Evolutionary conservation across 2,329 filamentous ascomycete species (phyloP), one percentile per base, ranked within the genome.

Genomic region (Catunica adiposa): DNA sequence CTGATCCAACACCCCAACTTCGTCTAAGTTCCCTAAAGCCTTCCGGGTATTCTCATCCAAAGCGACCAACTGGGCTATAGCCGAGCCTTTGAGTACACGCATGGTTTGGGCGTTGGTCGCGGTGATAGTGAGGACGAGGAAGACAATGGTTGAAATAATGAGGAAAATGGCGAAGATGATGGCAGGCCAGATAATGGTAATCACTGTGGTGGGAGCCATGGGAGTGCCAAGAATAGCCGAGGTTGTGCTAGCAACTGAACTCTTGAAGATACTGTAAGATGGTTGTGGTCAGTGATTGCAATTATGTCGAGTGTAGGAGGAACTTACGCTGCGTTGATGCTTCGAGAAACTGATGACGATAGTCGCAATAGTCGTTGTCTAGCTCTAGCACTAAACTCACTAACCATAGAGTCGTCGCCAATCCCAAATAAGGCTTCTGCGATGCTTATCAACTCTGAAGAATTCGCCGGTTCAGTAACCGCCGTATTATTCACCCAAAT

Each of bases 81-180:
- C 55, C n/a, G 64, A 64, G 29, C 59, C 59, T 57, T 66, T 66
- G 51, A 66, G 54, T 14, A 64, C 59, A 37, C 58, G 57, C 2
- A 62, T 59, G 23, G 59, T 54, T 58, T 61, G 61, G 3, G 60
- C 56, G 6, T 58, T 55, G 22, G 63, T 66, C 37, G 63, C 60
- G 2, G 63, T 25, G 46, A 64, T 62, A 15, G 65, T 63, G 2
- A 60, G 59, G 15, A 60, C 11, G 14, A 66, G 57, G 56, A 66
- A 62, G 9, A 53, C 51, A 11, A 57, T 42, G 1, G 61, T 55
- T 1, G 61, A 54, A 7, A 56, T 37, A 9, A 63, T 56, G 34
- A 65, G 63, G 11, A 61, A 53, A 40, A 59, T 55, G 5, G 65
- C 58, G 37, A 64, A 62, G 1, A 61, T 59, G 17, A 65, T 31